Base-by-base conservation (phyloP, 306 rosid species). In the Prunus davidiana region DNA sequence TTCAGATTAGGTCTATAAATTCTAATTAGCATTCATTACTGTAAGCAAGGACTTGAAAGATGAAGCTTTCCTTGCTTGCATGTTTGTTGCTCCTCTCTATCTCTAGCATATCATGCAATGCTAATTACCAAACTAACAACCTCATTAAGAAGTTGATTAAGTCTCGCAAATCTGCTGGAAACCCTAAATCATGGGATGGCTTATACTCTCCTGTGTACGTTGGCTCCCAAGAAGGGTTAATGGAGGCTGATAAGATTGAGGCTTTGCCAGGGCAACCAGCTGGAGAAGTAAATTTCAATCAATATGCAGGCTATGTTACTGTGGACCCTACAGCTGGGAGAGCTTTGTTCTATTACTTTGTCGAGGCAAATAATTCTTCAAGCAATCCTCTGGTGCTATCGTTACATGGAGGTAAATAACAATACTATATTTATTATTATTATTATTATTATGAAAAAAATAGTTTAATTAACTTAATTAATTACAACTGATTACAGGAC, bases 311-410 rank as follows among this genome's bases (percentile, higher is more conserved):
- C 13, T 90, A 86, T 73, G 89, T 90, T 22, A 88, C 84, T 0
- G 87, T 88, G 64, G 69, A 83, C 75, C 76, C 71, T 3, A 16
- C 6, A 1, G 80, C 89, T 58, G 89, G 87, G 50, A 84, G 84
- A 61, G 82, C 79, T 13, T 84, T 84, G 78, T 90, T 88, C 87
- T 90, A 88, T 68, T 88, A 88, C 61, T 86, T 90, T 69, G 95
- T 77, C 6, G 89, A 88, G 84, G 83, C 95, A 12, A 27, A 74
- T 14, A 14, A 66, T 32, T 63, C 88, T 81, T 61, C 84, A 5
- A 49, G 81, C 11, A 84, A 80, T 8, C 92, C 96, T 55, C 67
- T 86, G 16, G 83, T 88, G 2, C 58, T 90, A 50, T 90, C 92
- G 90, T 73, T 88, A 30, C 88, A 88, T 76, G 96, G 92, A 84